phyloP scores from a whole-genome alignment of 2,329 filamentous ascomycete genomes.

The Fusarium chlamydosporum region DNA sequence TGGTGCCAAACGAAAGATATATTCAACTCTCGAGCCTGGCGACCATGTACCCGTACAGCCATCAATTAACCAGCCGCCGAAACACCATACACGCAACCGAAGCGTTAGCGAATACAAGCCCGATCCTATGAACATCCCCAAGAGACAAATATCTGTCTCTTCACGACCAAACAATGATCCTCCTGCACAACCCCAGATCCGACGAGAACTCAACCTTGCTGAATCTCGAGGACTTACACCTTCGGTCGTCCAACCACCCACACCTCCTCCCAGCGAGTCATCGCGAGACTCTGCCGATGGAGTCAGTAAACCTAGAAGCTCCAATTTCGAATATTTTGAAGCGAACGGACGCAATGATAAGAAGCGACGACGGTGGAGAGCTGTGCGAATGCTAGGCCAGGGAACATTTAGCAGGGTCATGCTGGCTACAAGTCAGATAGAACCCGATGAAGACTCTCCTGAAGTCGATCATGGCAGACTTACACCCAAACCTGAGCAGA shows the following conservation, averaged over 20 bases:
- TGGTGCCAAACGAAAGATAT: conserved; percentile 70
- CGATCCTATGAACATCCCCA: conserved; percentile 76
- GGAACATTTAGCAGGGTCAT: conserved; percentile 97
- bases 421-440: conserved; percentile 84
- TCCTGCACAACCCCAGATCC: conserved; percentile 61
- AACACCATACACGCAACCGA: conserved; percentile 76
- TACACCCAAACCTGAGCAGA: conserved; percentile 51
- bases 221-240: conserved; percentile 80
- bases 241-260: conserved; percentile 74
- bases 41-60: conserved; percentile 56
- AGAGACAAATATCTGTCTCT: conserved; percentile 80
- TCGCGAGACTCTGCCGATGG: conserved; percentile 62
- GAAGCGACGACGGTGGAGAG: conserved; percentile 83
- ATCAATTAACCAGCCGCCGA: conserved; percentile 29
- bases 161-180: conserved; percentile 64
- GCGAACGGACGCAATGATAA: conserved; percentile 75
- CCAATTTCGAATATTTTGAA: conserved; percentile 75
- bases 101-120: conserved; percentile 92
- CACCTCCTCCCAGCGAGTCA: conserved; percentile 85
- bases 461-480: conserved; percentile 54
- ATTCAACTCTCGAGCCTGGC: conserved; percentile 57
- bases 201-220: conserved; percentile 86
- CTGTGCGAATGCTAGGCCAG: conserved; percentile 84
- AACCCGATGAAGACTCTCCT: conserved; percentile 62
- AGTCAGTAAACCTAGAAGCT: conserved; percentile 59